phyloP scores from a whole-genome alignment of 2,329 filamentous ascomycete species.

The Domatiomyces catenatus region DNA sequence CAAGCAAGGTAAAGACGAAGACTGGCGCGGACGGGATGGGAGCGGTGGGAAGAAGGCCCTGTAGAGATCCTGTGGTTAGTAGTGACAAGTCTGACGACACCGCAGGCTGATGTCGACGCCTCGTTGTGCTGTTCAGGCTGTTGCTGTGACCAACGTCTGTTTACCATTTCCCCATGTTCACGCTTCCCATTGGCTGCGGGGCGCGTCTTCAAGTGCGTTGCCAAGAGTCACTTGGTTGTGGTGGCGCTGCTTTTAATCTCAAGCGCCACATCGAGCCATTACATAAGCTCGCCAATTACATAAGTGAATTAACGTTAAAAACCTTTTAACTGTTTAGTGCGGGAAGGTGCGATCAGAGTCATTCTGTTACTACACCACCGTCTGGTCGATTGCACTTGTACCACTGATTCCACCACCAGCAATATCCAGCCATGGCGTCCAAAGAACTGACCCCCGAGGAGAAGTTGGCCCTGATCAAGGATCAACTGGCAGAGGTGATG shows the following conservation, averaged over 20 bases:
- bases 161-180: background rate
- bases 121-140: background rate
- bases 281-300: no score
- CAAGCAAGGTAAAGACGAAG: background rate
- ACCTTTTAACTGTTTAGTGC: background rate
- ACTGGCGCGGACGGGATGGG: no score
- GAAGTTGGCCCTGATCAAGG: slow-evolving; percentile 59
- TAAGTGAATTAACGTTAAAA: no score
- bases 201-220: background rate
- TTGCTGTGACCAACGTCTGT: background rate
- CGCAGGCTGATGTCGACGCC: background rate
- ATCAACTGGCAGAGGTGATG: slow-evolving; percentile 68
- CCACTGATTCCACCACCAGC: background rate
- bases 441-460: slow-evolving; percentile 30
- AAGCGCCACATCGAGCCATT: background rate
- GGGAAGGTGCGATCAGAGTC: background rate
- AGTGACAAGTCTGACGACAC: background rate
- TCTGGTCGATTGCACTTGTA: background rate
- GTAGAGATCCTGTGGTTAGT: background rate
- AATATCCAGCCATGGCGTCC: slow-evolving; percentile 11
- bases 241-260: background rate
- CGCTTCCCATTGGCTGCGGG: background rate
- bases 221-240: background rate
- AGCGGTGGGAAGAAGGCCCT: background rate
- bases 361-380: background rate